These are phyloP conservation scores for Ceratobasidium sp. DNA, from an alignment of 1,284 basidiomycete species.

Conservation along the genomic window DNA sequence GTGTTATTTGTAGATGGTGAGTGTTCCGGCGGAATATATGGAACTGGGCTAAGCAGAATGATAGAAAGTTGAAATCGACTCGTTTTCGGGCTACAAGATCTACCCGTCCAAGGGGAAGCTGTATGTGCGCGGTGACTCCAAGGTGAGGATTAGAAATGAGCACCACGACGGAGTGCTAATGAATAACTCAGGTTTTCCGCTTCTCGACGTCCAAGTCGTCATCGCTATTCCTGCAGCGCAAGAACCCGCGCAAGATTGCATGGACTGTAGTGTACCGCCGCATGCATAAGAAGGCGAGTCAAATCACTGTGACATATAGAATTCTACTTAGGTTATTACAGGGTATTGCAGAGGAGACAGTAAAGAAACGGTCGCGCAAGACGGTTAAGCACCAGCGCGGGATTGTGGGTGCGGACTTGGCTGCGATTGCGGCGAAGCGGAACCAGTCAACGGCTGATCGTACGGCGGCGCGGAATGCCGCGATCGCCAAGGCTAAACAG, in stretches of 20 bases:
- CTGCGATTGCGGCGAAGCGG: constrained; percentile 89
- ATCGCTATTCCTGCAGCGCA: constrained; percentile 98
- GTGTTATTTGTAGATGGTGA: constrained; percentile 40
- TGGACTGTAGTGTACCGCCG: constrained; percentile 98
- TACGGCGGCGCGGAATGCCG: constrained; percentile 81
- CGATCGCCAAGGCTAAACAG: constrained; percentile 91
- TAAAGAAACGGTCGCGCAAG: constrained; percentile 98
- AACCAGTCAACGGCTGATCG: constrained; percentile 92
- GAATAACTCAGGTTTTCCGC: constrained; percentile 81
- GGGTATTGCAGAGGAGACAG: constrained; percentile 92
- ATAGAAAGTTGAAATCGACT: constrained; percentile 98
- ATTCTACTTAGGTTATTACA: neutral
- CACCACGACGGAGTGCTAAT: neutral
- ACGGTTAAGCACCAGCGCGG: constrained; percentile 99
- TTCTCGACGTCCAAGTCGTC: constrained; percentile 91
- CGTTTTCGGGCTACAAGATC: constrained; percentile 95
- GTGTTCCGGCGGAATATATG: neutral
- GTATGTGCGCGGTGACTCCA: constrained; percentile 96
- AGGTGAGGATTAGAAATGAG: constrained; percentile 67
- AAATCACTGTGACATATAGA: neutral
- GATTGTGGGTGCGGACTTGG: constrained; percentile 96
- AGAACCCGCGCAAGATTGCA: constrained; percentile 99
- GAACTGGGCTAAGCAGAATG: constrained; percentile 46
- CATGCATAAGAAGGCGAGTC: constrained; percentile 97
- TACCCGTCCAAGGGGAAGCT: constrained; percentile 96